Base-by-base conservation (phyloP, 75 land plant species). In the Cunninghamia lanceolata region DNA sequence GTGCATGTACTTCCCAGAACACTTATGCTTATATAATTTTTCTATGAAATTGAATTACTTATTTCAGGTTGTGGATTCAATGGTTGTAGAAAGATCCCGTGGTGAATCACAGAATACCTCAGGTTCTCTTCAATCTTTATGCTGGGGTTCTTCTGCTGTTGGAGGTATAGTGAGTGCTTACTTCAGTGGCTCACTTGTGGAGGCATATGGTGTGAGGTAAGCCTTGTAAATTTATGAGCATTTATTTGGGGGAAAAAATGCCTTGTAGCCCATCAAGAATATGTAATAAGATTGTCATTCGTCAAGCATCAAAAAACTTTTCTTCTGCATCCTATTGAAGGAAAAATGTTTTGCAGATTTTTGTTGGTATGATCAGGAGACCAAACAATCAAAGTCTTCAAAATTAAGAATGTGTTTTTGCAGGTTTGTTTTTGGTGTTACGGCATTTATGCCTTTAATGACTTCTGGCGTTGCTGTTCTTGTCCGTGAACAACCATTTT, bases 51-150 rank as follows among this genome's bases (percentile, higher is more conserved):
- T 82, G 54, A 88, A 83, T 81, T n/a, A 80, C 88, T 84, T 74
- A 74, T 30, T 91, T 36, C 82, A 98, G 98, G 99, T 98, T 81
- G 99, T 98, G 83, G 99, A 98, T 90, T 98, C 99, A 59, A 98
- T 98, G 99, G 99, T 97, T 56, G 99, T 98, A 9, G 99, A 98
- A 89, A 95, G 99, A 86, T 94, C 99, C 86, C 95, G 99, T 86
- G 99, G 99, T 68, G 99, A 98, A 75, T 92, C 99, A 50, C 99
- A 98, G 84, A 93, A 90, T 85, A 92, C 92, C 75, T 96, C 99
- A 38, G 99, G 99, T 28, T 98, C 99, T 78, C 94, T 98, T 85
- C 99, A 96, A 86, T 98, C 99, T 46, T 89, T 98, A 43, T 98
- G 99, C 54, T 98, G 99, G 99, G 99, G 99, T 53, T 96, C 98